Base-by-base conservation (phyloP, 768 basidiomycete species). In the Boletus patriciae region DNA sequence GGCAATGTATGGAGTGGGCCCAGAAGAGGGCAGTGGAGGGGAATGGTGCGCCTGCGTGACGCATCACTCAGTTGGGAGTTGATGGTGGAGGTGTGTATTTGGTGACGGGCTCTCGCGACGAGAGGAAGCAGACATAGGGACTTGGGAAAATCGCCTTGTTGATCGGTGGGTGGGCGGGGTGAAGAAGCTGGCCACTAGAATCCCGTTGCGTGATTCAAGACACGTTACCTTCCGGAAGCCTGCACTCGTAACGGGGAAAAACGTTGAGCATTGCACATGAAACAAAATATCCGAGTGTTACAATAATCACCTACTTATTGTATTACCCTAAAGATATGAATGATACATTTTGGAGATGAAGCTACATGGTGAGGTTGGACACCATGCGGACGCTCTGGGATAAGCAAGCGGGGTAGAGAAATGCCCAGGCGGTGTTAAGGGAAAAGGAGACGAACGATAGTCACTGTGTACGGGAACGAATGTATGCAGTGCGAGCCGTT, bases 1-100 rank as follows among this genome's bases (percentile, higher is more conserved):
- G 25, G 54, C 67, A 68, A 19, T 58, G 52, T 12, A 45, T 57
- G 50, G 47, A 41, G 1, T 61, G 65, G 59, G 40, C 45, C 2
- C 10, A 34, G 47, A 46, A 6, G 38, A 45, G 1, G 37, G 10
- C 15, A 12, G 33, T 27, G 27, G 54, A 52, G 31, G 46, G 4
- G 38, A 21, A n/a, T 13, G 50, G 1, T 6, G 4, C 12, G 38
- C 12, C 41, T 19, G 46, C 37, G 6, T 59, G 50, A 63, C 40
- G 33, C 23, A 7, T 12, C 18, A 9, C 42, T 36, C 4, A 3
- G 9, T 19, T 23, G 9, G 16, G 29, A 19, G n/a, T 31, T 7
- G 43, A 29, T 45, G 27, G 19, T 4, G 6, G 13, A 13, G 34
- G 27, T 57, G 42, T 5, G 36, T 50, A 18, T 18, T 25, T 11